These are phyloP conservation scores for Atkinsonella hypoxylon DNA, from an alignment of 2,329 filamentous ascomycete species.

Conservation along the genomic window DNA sequence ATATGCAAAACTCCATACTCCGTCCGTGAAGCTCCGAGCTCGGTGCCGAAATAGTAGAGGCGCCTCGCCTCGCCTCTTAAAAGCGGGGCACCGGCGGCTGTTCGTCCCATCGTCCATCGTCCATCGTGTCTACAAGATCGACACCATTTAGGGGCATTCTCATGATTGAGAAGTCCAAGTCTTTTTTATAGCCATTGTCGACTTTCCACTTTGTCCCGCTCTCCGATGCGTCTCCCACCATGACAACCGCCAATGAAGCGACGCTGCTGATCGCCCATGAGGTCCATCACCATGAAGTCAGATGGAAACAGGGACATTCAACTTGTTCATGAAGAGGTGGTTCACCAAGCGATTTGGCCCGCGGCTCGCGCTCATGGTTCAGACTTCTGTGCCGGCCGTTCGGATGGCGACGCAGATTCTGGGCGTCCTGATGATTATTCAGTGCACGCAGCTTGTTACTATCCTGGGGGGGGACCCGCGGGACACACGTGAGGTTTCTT, in stretches of 20 bases:
- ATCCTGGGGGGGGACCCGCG: constrained; percentile 57
- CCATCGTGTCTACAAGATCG: no score
- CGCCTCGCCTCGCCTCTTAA: neutral
- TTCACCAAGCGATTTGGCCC: constrained; percentile 55
- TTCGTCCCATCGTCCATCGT: neutral
- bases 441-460: constrained; percentile 55
- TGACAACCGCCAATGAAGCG: neutral
- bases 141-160: no score
- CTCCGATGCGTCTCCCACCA: neutral
- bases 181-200: no score
- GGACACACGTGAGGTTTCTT: constrained; percentile 44
- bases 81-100: neutral
- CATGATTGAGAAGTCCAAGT: no score
- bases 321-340: constrained; percentile 56
- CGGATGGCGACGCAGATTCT: constrained; percentile 52
- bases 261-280: neutral
- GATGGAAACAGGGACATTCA: constrained; percentile 32
- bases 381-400: constrained; percentile 52
- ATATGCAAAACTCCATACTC: no score
- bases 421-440: constrained; percentile 55
- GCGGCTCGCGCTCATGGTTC: constrained; percentile 47
- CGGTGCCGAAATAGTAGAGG: neutral
- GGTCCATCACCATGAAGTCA: neutral
- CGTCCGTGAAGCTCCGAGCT: neutral
- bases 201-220: neutral